Base-by-base conservation (phyloP, 1,284 basidiomycete species). In the Schizopora paradoxa region DNA sequence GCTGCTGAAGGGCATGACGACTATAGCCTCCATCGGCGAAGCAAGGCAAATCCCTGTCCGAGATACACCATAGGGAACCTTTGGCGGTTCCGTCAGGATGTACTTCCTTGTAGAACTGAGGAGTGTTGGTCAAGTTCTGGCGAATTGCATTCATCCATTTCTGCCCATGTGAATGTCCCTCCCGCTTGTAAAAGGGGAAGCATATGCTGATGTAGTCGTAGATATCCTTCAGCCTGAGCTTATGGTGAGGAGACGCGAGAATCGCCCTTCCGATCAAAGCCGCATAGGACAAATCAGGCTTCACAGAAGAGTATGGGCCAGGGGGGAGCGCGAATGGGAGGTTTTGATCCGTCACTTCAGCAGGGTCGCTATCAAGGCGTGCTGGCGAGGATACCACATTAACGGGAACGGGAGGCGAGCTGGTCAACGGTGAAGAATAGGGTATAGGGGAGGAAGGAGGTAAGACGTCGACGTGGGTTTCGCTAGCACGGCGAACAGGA, bases 221-320 rank as follows among this genome's bases (percentile, higher is more conserved):
- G 52, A 99, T 95, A 61, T 98, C 93, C 58, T 94, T 91, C 19
- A 98, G 73, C 0, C 91, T 92, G 26, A 98, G 77, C 29, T 88
- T 83, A 55, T 91, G 86, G 29, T 86, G 78, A 0, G 81, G 77
- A 1, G 90, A 91, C 10, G 89, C 86, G 47, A 94, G 73, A 51
- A 98, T 85, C 5, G 95, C 95, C 57, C 94, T 92, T 4, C 95
- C 95, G 52, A 99, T 93, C 43, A 98, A 78, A 4, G 92, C 94
- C 2, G 95, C 94, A 59, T 98, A 98, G 2, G 92, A 93, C 23
- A 80, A 76, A 23, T 84, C 78, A 0, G 92, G 92, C 58, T 93
- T 91, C 45, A 73, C 73, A 31, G 66, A 66, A 4, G 84, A 79
- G 57, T 91, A 87, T 1, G 89, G 89, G n/a, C 89, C 88, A 1